These are phyloP conservation scores for Barnettozyma hawaiiensis DNA, from an alignment of 1,139 yeast species.

Conservation along the genomic window DNA sequence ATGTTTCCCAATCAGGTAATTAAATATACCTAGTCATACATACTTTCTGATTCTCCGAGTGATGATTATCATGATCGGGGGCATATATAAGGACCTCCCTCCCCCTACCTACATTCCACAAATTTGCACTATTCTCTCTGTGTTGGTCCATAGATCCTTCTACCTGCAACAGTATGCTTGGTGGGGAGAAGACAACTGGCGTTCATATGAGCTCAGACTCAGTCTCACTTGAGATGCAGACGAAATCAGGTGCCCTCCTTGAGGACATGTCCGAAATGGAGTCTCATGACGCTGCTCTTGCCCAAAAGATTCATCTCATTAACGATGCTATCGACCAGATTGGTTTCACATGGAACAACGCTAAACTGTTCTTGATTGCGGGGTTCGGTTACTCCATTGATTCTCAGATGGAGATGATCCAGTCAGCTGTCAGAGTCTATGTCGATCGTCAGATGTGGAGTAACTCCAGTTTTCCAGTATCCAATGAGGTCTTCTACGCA, in stretches of 20 bases:
- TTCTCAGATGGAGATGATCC: constrained; percentile 43
- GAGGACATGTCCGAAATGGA: constrained; percentile 11
- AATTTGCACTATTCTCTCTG: neutral
- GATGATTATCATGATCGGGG: too few species aligned
- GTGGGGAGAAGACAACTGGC: neutral
- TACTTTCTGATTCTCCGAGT: neutral
- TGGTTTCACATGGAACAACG: constrained; percentile 46
- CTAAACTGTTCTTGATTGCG: constrained; percentile 39
- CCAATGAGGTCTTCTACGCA: constrained; percentile 28
- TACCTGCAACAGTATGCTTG: neutral
- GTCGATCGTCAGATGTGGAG: constrained; percentile 34
- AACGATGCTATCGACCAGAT: constrained; percentile 47
- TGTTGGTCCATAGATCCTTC: neutral
- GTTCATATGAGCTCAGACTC: neutral
- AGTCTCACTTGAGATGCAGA: neutral
- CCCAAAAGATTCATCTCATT: constrained; percentile 35
- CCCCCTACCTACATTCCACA: neutral
- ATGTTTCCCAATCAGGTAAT: constrained; percentile 1
- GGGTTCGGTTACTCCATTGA: constrained; percentile 57
- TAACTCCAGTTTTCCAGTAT: constrained; percentile 33
- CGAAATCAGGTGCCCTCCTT: neutral
- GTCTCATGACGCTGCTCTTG: constrained; percentile 29
- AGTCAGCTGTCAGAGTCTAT: constrained; percentile 36
- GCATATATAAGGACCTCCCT: neutral
- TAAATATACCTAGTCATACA: neutral